phyloP scores from a whole-genome alignment of 306 rosid species.

The Hippophae rhamnoides region DNA sequence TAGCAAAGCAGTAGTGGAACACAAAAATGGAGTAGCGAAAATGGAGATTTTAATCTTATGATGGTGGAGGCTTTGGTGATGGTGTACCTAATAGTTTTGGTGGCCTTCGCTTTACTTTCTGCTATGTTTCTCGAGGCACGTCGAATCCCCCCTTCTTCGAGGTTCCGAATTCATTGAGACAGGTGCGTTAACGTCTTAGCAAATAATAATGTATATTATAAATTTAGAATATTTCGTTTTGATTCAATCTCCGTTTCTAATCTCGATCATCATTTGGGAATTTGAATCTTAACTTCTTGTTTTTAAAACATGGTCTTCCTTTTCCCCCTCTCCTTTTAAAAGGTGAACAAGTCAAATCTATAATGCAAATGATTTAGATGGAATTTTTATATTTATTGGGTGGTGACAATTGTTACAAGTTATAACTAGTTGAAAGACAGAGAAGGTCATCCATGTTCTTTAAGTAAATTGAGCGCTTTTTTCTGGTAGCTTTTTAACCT shows the following conservation, averaged over 20 bases:
- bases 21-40: neutral
- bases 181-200: constrained; percentile 26
- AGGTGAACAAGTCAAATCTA: too few species aligned
- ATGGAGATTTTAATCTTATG: constrained; percentile 23
- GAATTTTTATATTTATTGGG: too few species aligned
- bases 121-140: constrained; percentile 59
- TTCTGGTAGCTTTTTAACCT: too few species aligned
- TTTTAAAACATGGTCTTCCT: neutral
- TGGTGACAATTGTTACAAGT: too few species aligned
- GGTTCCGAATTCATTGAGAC: constrained; percentile 67
- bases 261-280: too few species aligned
- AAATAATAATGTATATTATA: neutral
- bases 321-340: too few species aligned
- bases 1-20: neutral
- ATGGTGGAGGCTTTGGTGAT: constrained; percentile 24
- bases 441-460: too few species aligned
- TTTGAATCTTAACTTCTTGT: neutral
- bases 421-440: too few species aligned
- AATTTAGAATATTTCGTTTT: constrained; percentile 6
- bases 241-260: constrained; percentile 6
- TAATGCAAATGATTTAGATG: too few species aligned
- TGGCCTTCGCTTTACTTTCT: constrained; percentile 30
- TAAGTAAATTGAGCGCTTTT: too few species aligned
- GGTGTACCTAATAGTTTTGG: constrained; percentile 23
- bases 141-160: constrained; percentile 69